Base-by-base conservation (phyloP, 2,329 filamentous ascomycete species). In the Sarocladiaceae sp. region DNA sequence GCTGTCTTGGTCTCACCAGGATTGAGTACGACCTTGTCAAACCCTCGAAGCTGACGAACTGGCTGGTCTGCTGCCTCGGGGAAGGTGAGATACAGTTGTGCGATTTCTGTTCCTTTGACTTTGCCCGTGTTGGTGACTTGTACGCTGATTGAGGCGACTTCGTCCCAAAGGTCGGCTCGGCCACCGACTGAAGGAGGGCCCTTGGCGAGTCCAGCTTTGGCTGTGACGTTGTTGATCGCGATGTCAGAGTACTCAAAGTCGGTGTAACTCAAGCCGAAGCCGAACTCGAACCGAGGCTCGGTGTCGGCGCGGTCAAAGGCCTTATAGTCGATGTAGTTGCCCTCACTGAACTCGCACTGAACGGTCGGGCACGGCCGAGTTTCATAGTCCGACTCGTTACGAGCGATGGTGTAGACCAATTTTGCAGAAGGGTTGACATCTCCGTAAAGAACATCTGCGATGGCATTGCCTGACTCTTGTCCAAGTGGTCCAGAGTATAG, bases 371-470 rank as follows among this genome's bases (percentile, higher is more conserved):
- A 86, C 0, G 86, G 77, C 36, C 80, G 71, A 1, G 67, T 67
- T 37, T 73, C 72, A 64, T 73, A 73, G 65, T 75, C 72, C 33
- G 65, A 71, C 20, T 73, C 78, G 22, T 77, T 75, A 54, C 71
- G 68, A 17, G 84, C 83, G 59, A 87, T 80, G n/a, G 85, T 88
- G 69, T 88, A 89, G 3, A 86, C 85, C 10, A 90, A 73, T 58
- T 85, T 82, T 6, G 86, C 86, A 54, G 80, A 84, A 22, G 86
- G 86, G 35, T 82, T 84, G 52, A 80, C 77, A 50, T 84, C 79
- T 53, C 86, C 87, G 61, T 82, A 89, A 2, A 90, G 73, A 29
- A 90, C 68, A 58, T 87, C 81, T 35, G 80, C 78, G 13, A 90
- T 71, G 1, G 85, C 83, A 59, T 82, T 75, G 25, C 86, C 86